Percentiles rank a stretch among this genome's conserved stretches.
Evolutionary conservation across 805 yeast species (phyloP).

Genomic region (Ogataea thermomethanolica): DNA sequence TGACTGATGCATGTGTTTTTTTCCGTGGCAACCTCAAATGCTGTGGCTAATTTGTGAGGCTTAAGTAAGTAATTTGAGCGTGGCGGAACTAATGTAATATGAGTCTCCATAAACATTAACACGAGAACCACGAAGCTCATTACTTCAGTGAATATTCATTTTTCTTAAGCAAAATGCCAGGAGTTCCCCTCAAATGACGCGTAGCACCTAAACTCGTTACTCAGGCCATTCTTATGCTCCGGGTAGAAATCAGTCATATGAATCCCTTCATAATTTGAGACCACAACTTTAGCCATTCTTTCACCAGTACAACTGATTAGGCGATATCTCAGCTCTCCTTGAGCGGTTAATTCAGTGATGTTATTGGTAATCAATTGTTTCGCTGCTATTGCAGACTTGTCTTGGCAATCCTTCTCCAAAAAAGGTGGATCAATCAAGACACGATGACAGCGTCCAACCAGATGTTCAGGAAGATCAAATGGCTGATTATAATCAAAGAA

Average conservation of each 20-base stretch:
- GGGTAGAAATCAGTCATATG: slow-evolving; percentile 67
- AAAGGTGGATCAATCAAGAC: slow-evolving; percentile 87
- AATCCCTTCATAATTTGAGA: slow-evolving; percentile 60
- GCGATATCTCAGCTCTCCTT: slow-evolving; percentile 43
- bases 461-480: slow-evolving; percentile 49
- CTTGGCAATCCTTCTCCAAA: slow-evolving; percentile 76
- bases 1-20: slow-evolving; percentile 3
- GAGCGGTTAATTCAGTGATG: slow-evolving; percentile 34
- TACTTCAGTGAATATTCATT: neutral
- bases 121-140: no score
- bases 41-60: neutral
- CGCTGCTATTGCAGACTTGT: slow-evolving; percentile 64
- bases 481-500: slow-evolving; percentile 78
- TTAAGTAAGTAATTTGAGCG: neutral
- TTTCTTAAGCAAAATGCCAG: slow-evolving; percentile 51
- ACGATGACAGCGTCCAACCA: slow-evolving; percentile 64
- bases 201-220: slow-evolving; percentile 85
- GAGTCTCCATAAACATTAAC: no score
- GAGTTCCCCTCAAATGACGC: slow-evolving; percentile 66
- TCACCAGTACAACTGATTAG: slow-evolving; percentile 86
- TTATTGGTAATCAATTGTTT: slow-evolving; percentile 49
- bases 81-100: neutral
- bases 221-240: slow-evolving; percentile 78
- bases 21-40: neutral
- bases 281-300: slow-evolving; percentile 68